Base-by-base conservation (phyloP, 371 early-diverging fungal species). In the Rhizopus delemar region DNA sequence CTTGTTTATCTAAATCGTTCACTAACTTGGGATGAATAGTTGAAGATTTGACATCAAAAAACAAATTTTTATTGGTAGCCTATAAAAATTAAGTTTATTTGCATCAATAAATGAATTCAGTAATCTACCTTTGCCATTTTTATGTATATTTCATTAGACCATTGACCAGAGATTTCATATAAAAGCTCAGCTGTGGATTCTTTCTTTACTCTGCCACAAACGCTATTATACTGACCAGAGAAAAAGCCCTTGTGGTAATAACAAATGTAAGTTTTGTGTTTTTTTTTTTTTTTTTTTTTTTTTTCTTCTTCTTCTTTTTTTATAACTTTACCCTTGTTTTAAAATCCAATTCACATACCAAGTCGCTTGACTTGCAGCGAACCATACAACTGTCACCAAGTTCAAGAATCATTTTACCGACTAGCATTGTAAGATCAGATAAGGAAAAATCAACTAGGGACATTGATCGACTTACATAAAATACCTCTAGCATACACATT, bases 351-450 rank as follows among this genome's bases (percentile, higher is more conserved):
- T 86, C 84, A 59, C 90, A 91, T 36, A 84, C 59, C 55, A 95
- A 80, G 68, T 91, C 93, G 53, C 81, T 83, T 65, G 90, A 78
- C 39, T 76, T 66, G 65, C 96, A 95, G 34, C 78, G 80, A 16
- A 96, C 85, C 0, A 78, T 72, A 6, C 88, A 83, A 15, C 72
- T 75, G 71, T 95, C 97, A 32, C 95, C 96, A 38, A 96, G 75
- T 66, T 97, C 97, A 57, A 96, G 67, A 56, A 89, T 83, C 95
- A 97, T 95, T 49, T 90, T 95, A 33, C 97, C 97, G 70, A 73
- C 73, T 73, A 52, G n/a, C 29, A 41, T 32, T 9, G 38, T 39
- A 31, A 35, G 41, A 38, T 53, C 46, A 54, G 38, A 28, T 41
- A 54, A n/a, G 13, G 6, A 31, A 41, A 22, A 54, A 7, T 13